These are phyloP conservation scores for Fusarium staphyleae DNA, from an alignment of 2,329 filamentous ascomycete genomes.

Conservation along the genomic window DNA sequence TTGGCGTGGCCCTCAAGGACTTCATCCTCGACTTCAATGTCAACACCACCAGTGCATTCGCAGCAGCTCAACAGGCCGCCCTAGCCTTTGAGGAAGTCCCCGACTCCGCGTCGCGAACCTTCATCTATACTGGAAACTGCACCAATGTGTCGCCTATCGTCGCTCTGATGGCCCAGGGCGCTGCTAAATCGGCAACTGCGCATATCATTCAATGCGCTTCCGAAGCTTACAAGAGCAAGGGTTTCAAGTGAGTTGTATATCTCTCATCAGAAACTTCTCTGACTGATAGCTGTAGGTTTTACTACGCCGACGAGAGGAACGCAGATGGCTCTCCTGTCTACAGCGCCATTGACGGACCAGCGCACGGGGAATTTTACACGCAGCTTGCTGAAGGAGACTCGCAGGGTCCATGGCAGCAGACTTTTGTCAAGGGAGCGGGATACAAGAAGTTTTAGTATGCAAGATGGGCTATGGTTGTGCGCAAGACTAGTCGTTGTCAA, in stretches of 20 bases:
- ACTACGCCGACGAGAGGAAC: constrained; percentile 58
- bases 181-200: constrained; percentile 49
- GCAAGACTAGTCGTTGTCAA: no score
- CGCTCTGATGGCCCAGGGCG: constrained; percentile 45
- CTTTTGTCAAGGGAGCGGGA: constrained; percentile 52
- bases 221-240: constrained; percentile 43
- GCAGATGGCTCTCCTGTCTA: constrained; percentile 46
- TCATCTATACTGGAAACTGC: constrained; percentile 55
- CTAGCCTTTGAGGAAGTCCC: constrained; percentile 44
- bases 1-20: constrained; percentile 1
- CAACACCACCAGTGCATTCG: constrained; percentile 40
- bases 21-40: constrained; percentile 10
- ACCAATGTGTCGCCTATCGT: constrained; percentile 44
- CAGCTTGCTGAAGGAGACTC: constrained; percentile 49
- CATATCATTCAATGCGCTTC: constrained; percentile 45
- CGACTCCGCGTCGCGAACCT: constrained; percentile 45
- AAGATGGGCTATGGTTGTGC: no score
- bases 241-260: constrained; percentile 43
- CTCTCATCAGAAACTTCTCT: neutral
- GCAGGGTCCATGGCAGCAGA: constrained; percentile 56
- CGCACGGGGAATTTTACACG: constrained; percentile 50
- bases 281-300: constrained; percentile 50
- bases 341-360: constrained; percentile 48
- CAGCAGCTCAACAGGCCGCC: constrained; percentile 48
- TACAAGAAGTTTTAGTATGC: constrained; percentile 46